Evolutionary conservation across 2,329 filamentous ascomycete species (phyloP).

Genomic region (Colletotrichum lini): DNA sequence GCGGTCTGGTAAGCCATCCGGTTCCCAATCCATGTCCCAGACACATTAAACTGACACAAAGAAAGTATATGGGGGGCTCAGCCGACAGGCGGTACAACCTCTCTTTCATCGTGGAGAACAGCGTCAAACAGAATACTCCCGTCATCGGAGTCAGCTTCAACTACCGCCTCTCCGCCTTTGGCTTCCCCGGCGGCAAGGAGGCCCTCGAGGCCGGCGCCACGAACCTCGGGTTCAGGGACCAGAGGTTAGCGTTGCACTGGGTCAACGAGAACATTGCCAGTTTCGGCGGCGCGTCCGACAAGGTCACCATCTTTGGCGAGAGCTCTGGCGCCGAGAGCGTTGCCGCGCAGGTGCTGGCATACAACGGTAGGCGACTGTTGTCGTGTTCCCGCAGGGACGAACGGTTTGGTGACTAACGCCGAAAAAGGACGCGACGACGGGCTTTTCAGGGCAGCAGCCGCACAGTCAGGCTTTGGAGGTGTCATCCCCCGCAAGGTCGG

Average conservation of each 20-base stretch:
- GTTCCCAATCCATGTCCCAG: no score
- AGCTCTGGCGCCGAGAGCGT: conserved; percentile 65
- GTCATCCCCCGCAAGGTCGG: conserved; percentile 48
- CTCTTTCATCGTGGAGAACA: conserved; percentile 68
- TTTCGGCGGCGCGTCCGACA: conserved; percentile 60
- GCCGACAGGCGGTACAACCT: conserved; percentile 71
- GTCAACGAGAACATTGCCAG: conserved; percentile 61
- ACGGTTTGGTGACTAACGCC: not conserved
- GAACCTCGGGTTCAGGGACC: conserved; percentile 65
- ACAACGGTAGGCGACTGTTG: conserved; percentile 55
- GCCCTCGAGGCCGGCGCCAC: conserved; percentile 57
- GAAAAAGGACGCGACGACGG: conserved; percentile 59
- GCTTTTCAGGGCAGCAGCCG: conserved; percentile 66
- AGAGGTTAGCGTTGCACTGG: conserved; percentile 63
- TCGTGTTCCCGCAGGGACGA: not conserved
- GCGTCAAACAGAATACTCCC: conserved; percentile 60
- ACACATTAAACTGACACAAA: conserved; percentile 11
- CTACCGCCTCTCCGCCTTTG: conserved; percentile 63
- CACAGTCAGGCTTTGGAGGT: conserved; percentile 61
- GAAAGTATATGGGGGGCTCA: conserved; percentile 48
- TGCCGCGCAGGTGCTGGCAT: conserved; percentile 61
- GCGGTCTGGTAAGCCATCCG: conserved; percentile 45
- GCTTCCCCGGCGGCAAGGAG: conserved; percentile 61
- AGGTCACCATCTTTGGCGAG: conserved; percentile 67
- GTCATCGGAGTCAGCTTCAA: conserved; percentile 65